Conservation (phyloP, 164 flowering plant species). For the Piper betle region DNA sequence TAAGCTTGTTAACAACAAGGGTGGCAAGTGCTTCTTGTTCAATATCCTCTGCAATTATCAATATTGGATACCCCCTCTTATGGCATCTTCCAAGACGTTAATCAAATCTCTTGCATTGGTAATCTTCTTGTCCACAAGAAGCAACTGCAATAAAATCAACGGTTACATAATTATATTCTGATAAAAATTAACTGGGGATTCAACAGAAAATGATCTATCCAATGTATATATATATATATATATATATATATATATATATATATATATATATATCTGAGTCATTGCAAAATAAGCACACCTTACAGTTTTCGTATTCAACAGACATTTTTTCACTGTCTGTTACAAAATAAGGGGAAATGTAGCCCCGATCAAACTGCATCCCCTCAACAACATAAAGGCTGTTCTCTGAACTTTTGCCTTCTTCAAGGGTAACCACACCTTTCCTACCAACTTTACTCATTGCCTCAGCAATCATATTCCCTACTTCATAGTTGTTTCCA, state of each 20-base stretch:
- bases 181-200: no score
- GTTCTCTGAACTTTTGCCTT: constrained; percentile 96
- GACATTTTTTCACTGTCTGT: constrained; percentile 94
- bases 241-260: not conserved
- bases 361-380: constrained; percentile 98
- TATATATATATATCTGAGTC: not conserved
- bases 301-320: constrained; percentile 90
- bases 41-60: constrained; percentile 91
- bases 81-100: constrained; percentile 76
- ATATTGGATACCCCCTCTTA: constrained; percentile 70
- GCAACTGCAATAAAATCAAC: constrained; percentile 32
- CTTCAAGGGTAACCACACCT: constrained; percentile 98
- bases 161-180: no score
- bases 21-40: constrained; percentile 98
- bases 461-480: constrained; percentile 95
- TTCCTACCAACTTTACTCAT: constrained; percentile 89
- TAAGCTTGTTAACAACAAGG: constrained; percentile 90
- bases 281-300: constrained; percentile 25
- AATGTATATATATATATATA: no score
- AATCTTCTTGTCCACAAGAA: constrained; percentile 92
- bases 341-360: constrained; percentile 90
- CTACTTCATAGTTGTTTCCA: constrained; percentile 71
- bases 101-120: constrained; percentile 91
- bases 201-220: no score
- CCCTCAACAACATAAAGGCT: constrained; percentile 87